Percentiles rank a stretch among this genome's conserved stretches.
phyloP scores from a whole-genome alignment of 441 rosid species.

The Populus hybrid region DNA sequence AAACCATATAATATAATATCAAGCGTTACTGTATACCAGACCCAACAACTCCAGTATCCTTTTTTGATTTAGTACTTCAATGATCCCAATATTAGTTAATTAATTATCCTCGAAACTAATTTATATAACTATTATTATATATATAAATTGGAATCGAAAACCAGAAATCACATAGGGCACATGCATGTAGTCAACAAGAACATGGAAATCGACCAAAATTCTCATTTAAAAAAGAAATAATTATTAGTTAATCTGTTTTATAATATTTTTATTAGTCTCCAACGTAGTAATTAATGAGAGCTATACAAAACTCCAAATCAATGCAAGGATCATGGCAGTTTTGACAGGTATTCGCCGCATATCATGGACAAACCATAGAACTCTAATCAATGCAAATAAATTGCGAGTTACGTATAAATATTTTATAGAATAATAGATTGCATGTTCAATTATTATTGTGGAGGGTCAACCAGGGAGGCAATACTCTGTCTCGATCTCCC shows the following conservation, averaged over 20 bases:
- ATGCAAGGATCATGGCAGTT: conserved; percentile 69
- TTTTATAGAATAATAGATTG: not conserved
- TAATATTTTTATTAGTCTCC: not conserved
- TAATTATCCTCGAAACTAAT: not conserved
- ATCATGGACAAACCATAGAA: conserved; percentile 30
- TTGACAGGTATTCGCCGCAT: conserved; percentile 55
- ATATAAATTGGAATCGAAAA: not conserved
- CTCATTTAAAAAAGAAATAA: conserved; percentile 12
- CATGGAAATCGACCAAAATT: conserved; percentile 37
- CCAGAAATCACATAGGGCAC: conserved; percentile 20
- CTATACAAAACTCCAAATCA: conserved; percentile 37
- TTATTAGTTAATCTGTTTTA: not conserved
- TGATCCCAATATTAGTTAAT: not conserved
- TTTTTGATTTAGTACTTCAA: not conserved
- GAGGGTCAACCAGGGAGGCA: not conserved
- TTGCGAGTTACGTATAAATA: not conserved
- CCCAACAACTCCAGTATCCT: not conserved
- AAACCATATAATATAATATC: not conserved
- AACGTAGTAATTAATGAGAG: conserved; percentile 16
- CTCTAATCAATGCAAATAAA: not conserved
- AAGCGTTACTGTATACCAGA: not conserved
- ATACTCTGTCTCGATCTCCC: conserved; percentile 4
- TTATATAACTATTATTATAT: not conserved
- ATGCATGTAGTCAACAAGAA: conserved; percentile 28
- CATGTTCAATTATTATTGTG: not conserved